Conservation (phyloP, 805 yeast genomes). For the Priceomyces fermenticarens region DNA sequence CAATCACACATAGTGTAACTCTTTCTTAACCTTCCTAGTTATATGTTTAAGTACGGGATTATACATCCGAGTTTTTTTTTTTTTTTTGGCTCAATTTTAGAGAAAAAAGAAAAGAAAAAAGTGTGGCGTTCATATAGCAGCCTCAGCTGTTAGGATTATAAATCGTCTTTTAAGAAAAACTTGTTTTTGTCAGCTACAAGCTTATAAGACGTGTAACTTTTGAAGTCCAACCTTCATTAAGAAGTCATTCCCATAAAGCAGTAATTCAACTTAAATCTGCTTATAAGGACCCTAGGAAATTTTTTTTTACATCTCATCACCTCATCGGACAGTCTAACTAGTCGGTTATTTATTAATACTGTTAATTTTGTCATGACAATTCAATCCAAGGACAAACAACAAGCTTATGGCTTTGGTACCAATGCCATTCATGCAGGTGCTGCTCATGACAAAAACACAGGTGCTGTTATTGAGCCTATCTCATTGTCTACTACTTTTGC, state of each 20-base stretch:
- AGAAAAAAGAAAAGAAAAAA: background rate
- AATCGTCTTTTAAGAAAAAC: too few species aligned
- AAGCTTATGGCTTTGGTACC: slow-evolving; percentile 61
- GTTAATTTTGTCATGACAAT: slow-evolving; percentile 33
- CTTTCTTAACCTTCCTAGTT: too few species aligned
- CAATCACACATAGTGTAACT: too few species aligned
- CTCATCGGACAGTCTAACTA: background rate
- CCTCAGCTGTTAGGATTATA: too few species aligned
- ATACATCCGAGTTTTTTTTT: too few species aligned
- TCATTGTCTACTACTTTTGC: slow-evolving; percentile 84
- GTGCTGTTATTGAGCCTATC: slow-evolving; percentile 84
- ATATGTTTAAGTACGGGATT: too few species aligned
- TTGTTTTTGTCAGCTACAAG: too few species aligned
- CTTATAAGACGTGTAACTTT: too few species aligned
- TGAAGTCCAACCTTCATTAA: slow-evolving; percentile 15
- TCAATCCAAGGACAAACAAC: slow-evolving; percentile 17
- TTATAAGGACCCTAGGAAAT: background rate
- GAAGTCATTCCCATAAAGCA: background rate
- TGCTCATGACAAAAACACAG: slow-evolving; percentile 65
- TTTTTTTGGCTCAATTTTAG: too few species aligned
- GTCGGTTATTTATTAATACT: too few species aligned
- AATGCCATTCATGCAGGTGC: slow-evolving; percentile 85
- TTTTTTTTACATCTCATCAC: background rate
- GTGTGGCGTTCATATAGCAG: background rate
- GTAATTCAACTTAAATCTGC: slow-evolving; percentile 8